Conservation (phyloP, 345 rosid genomes). For the Eucalyptus sp. region DNA sequence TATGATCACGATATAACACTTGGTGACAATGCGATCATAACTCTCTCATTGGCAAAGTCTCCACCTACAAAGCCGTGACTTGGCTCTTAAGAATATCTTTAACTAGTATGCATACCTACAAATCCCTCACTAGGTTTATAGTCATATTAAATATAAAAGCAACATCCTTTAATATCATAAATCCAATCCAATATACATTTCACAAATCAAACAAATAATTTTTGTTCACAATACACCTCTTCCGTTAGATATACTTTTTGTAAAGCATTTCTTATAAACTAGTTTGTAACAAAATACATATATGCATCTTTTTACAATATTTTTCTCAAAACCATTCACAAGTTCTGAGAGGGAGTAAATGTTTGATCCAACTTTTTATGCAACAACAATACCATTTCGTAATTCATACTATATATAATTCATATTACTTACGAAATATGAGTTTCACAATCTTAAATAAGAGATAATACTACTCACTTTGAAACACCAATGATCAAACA, state of each 20-base stretch:
- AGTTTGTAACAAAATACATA: too few species aligned
- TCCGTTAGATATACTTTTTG: fast-evolving
- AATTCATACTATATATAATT: fast-evolving
- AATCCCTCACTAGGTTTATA: fast-evolving
- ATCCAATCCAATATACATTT: too few species aligned
- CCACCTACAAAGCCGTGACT: fast-evolving
- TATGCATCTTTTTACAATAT: fast-evolving
- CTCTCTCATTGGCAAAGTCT: too few species aligned
- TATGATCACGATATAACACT: fast-evolving
- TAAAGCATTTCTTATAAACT: fast-evolving
- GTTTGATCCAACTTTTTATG: too few species aligned
- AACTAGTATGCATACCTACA: fast-evolving
- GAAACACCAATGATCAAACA: fast-evolving
- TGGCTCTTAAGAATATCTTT: too few species aligned
- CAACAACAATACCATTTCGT: fast-evolving
- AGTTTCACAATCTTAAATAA: too few species aligned
- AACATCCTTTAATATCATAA: fast-evolving
- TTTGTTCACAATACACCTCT: too few species aligned
- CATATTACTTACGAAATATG: too few species aligned
- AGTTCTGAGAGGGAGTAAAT: fast-evolving
- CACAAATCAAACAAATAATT: too few species aligned
- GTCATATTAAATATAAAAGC: fast-evolving
- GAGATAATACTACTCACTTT: too few species aligned
- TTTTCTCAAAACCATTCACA: too few species aligned
- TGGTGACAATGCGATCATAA: too few species aligned